Evolutionary conservation across 208 protist genomes (phyloP).

Genomic region (Crithidia thermophila): DNA sequence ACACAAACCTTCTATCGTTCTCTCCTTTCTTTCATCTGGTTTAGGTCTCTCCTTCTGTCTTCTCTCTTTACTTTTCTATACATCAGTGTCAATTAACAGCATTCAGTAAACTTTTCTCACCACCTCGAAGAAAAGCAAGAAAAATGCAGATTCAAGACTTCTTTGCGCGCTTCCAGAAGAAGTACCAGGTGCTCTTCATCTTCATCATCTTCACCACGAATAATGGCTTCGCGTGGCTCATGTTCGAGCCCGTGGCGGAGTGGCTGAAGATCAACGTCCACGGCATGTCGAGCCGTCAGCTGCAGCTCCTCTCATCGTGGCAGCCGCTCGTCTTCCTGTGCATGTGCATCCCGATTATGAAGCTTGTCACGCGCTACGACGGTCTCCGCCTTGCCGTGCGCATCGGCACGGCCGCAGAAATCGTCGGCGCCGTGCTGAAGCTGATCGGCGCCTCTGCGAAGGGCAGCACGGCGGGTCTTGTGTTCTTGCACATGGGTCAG

Average conservation of each 20-base stretch:
- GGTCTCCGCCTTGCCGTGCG: slow-evolving; percentile 74
- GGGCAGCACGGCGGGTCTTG: slow-evolving; percentile 47
- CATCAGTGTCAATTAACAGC: background rate
- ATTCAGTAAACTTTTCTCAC: no score
- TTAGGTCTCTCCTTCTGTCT: slow-evolving; percentile 24
- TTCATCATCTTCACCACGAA: slow-evolving; percentile 86
- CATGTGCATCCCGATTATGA: slow-evolving; percentile 78
- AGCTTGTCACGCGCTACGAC: slow-evolving; percentile 72
- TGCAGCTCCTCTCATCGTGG: slow-evolving; percentile 85
- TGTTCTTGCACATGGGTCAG: slow-evolving; percentile 80
- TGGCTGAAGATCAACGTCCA: slow-evolving; percentile 69
- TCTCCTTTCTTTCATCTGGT: no score
- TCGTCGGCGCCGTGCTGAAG: slow-evolving; percentile 74
- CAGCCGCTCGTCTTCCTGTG: slow-evolving; percentile 78
- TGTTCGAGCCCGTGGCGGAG: slow-evolving; percentile 86
- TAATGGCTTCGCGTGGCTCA: slow-evolving; percentile 89
- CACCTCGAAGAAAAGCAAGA: background rate
- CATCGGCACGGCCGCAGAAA: slow-evolving; percentile 63
- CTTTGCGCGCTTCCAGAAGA: slow-evolving; percentile 36
- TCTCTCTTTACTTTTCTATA: slow-evolving; percentile 21
- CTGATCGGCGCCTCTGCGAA: slow-evolving; percentile 50
- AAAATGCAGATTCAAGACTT: slow-evolving; percentile 29
- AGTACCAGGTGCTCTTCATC: slow-evolving; percentile 80
- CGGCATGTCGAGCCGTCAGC: slow-evolving; percentile 52
- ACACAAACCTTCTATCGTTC: no score